Conservation (phyloP, 2,329 filamentous ascomycete species). For the Taxawa tesnikishii region DNA sequence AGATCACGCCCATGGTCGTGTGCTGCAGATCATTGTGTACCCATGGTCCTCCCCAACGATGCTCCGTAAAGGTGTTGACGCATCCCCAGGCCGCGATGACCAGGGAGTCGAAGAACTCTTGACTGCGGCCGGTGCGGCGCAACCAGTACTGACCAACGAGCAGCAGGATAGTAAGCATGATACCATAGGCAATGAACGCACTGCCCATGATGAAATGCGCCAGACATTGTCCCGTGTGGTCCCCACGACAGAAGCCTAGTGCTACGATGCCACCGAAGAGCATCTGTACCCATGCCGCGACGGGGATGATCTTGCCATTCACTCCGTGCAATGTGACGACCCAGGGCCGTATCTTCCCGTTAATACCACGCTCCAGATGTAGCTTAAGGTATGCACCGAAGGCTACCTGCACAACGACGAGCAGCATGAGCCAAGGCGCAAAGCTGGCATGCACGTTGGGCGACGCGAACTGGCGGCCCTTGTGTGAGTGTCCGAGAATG, state of each 20-base stretch:
- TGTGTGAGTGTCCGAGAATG: slow-evolving; percentile 82
- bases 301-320: slow-evolving; percentile 74
- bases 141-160: slow-evolving; percentile 85
- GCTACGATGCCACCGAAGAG: slow-evolving; percentile 88
- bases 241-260: slow-evolving; percentile 82
- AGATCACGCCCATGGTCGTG: slow-evolving; percentile 98
- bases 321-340: slow-evolving; percentile 66
- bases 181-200: slow-evolving; percentile 89
- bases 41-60: slow-evolving; percentile 84
- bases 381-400: slow-evolving; percentile 80
- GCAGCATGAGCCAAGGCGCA: slow-evolving; percentile 66
- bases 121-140: slow-evolving; percentile 66
- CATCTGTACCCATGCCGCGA: slow-evolving; percentile 87
- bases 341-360: slow-evolving; percentile 62
- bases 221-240: slow-evolving; percentile 82
- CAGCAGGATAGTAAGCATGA: slow-evolving; percentile 73
- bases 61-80: slow-evolving; percentile 96
- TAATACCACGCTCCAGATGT: slow-evolving; percentile 74
- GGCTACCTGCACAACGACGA: slow-evolving; percentile 63
- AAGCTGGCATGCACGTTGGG: slow-evolving; percentile 70
- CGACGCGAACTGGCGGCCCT: slow-evolving; percentile 70
- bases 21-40: slow-evolving; percentile 92
- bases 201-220: slow-evolving; percentile 99
- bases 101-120: slow-evolving; percentile 91
- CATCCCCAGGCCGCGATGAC: slow-evolving; percentile 93